A percentile compares a stretch with the other conserved stretches of the same genome.
Evolutionary conservation across 169 alveolate species (phyloP).

Genomic region (Plasmodium berghei): DNA sequence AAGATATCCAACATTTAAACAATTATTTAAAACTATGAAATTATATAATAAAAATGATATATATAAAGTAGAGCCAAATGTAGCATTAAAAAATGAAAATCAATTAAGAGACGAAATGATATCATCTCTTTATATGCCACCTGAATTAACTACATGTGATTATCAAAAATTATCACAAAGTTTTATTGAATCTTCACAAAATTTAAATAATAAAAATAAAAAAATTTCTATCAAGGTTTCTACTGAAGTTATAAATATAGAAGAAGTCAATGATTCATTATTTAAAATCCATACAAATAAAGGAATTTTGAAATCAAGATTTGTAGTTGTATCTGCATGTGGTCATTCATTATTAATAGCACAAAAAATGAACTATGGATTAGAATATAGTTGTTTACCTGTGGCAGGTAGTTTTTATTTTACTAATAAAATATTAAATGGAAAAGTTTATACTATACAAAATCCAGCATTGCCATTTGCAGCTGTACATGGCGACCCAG

Average conservation of each 20-base stretch:
- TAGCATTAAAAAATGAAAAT: slow-evolving; percentile 74
- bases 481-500: slow-evolving; percentile 92
- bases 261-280: slow-evolving; percentile 64
- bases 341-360: slow-evolving; percentile 90
- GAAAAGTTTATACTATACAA: slow-evolving; percentile 90
- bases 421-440: slow-evolving; percentile 83
- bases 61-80: slow-evolving; percentile 88
- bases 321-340: slow-evolving; percentile 91
- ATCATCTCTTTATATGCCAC: slow-evolving; percentile 83
- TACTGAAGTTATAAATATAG: slow-evolving; percentile 82
- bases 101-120: slow-evolving; percentile 71
- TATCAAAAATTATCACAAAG: slow-evolving; percentile 81
- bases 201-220: slow-evolving; percentile 49
- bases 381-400: slow-evolving; percentile 88
- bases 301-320: slow-evolving; percentile 80
- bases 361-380: slow-evolving; percentile 88
- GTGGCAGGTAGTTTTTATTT: slow-evolving; percentile 91
- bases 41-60: slow-evolving; percentile 79
- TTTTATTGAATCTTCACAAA: slow-evolving; percentile 81
- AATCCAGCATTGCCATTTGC: slow-evolving; percentile 90
- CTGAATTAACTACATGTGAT: slow-evolving; percentile 88
- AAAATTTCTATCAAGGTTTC: slow-evolving; percentile 76
- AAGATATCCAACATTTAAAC: slow-evolving; percentile 80
- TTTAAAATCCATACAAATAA: slow-evolving; percentile 79
- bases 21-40: slow-evolving; percentile 80